phyloP scores from a whole-genome alignment of 2,329 filamentous ascomycete species.

The Lizonia empirigonia region DNA sequence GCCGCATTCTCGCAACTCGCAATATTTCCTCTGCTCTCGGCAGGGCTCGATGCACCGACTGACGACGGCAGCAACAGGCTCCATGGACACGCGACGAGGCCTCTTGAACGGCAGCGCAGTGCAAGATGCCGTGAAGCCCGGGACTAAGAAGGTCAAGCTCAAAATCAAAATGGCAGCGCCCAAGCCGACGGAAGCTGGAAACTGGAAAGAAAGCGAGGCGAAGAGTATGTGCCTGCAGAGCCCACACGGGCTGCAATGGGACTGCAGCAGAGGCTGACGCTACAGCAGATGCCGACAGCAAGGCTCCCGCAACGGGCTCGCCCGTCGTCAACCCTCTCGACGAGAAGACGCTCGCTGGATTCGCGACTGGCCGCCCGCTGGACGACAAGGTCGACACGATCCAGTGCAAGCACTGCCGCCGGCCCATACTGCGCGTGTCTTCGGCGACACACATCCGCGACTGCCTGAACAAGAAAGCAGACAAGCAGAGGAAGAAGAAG shows the following conservation, averaged over 20 bases:
- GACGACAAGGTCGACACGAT: slow-evolving; percentile 80
- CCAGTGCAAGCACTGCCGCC: slow-evolving; percentile 91
- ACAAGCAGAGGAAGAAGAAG: slow-evolving; percentile 65
- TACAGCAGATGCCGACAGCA: slow-evolving; percentile 33
- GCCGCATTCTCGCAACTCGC: slow-evolving; percentile 11
- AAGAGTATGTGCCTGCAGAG: slow-evolving; percentile 57
- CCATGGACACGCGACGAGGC: slow-evolving; percentile 30
- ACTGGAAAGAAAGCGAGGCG: slow-evolving; percentile 70
- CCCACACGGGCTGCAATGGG: neutral
- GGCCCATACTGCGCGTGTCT: slow-evolving; percentile 76
- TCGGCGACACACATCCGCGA: slow-evolving; percentile 80
- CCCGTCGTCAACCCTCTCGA: slow-evolving; percentile 67
- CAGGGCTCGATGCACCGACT: slow-evolving; percentile 24
- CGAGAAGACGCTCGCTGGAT: slow-evolving; percentile 76
- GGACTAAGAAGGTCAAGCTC: slow-evolving; percentile 50
- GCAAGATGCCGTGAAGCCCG: slow-evolving; percentile 44
- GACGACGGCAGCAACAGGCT: slow-evolving; percentile 32
- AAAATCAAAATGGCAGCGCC: slow-evolving; percentile 65
- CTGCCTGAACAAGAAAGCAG: slow-evolving; percentile 82
- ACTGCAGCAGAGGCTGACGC: neutral
- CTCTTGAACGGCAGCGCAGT: slow-evolving; percentile 39
- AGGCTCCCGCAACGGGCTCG: slow-evolving; percentile 34
- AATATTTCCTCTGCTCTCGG: slow-evolving; percentile 11
- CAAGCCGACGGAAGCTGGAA: slow-evolving; percentile 69
- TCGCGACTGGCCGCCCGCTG: slow-evolving; percentile 79